Percentiles rank a stretch among this genome's conserved stretches.
Evolutionary conservation across 2,329 filamentous ascomycete genomes (phyloP).

Genomic region (Coniochaeta sp.): DNA sequence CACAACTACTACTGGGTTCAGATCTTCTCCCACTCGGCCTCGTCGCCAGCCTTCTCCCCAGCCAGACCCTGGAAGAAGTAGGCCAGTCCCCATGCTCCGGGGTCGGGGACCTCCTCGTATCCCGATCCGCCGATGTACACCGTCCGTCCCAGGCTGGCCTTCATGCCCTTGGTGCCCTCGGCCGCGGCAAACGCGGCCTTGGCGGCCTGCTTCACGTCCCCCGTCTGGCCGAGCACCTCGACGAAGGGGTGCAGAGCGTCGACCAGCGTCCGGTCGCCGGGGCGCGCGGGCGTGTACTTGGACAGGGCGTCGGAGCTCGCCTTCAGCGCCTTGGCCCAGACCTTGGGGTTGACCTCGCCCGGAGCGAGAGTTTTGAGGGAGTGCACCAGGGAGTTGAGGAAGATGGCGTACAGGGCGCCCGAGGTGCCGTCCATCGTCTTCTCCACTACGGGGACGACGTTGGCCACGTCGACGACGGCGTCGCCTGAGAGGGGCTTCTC

Average conservation of each 20-base stretch:
- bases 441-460: constrained; percentile 48
- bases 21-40: constrained; percentile 26
- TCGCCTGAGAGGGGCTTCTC: constrained; percentile 41
- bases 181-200: constrained; percentile 68
- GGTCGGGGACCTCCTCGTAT: constrained; percentile 60
- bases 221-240: constrained; percentile 57
- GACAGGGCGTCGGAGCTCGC: constrained; percentile 64
- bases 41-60: constrained; percentile 36
- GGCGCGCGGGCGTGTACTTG: constrained; percentile 82
- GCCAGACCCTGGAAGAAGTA: constrained; percentile 77
- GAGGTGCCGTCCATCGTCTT: constrained; percentile 56
- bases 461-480: constrained; percentile 42
- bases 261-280: constrained; percentile 83
- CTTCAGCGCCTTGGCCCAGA: constrained; percentile 60
- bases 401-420: constrained; percentile 66
- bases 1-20: constrained; percentile 12
- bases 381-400: constrained; percentile 76
- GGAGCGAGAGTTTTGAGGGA: constrained; percentile 40
- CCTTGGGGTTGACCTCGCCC: constrained; percentile 29
- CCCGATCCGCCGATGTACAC: constrained; percentile 76
- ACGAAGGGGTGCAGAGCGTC: constrained; percentile 89
- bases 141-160: constrained; percentile 74
- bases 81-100: constrained; percentile 66
- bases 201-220: constrained; percentile 65
- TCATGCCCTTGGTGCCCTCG: constrained; percentile 84